These are phyloP conservation scores for Phytophthora ohioensis DNA, from an alignment of 352 stramenopile species.

Conservation along the genomic window DNA sequence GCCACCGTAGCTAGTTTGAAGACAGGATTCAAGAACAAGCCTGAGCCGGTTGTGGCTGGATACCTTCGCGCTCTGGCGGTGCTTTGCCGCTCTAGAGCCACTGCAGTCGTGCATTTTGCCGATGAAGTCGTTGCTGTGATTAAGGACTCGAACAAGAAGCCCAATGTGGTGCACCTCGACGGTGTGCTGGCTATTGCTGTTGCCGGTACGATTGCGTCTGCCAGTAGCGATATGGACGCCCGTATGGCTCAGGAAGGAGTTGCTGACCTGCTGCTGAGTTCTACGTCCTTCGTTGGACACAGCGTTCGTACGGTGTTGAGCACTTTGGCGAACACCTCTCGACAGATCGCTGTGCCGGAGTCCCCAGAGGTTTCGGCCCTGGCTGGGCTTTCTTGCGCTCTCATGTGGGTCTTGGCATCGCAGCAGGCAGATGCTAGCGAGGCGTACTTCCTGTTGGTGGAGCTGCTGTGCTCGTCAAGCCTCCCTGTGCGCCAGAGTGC, in stretches of 20 bases:
- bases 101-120: conserved; percentile 44
- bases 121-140: conserved; percentile 68
- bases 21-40: conserved; percentile 76
- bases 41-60: conserved; percentile 67
- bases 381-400: conserved; percentile 50
- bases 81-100: conserved; percentile 44
- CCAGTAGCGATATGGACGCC: conserved; percentile 67
- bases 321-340: conserved; percentile 34
- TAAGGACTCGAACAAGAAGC: conserved; percentile 81
- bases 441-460: conserved; percentile 67
- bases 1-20: conserved; percentile 56
- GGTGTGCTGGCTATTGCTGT: conserved; percentile 76
- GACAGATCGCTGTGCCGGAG: conserved; percentile 30
- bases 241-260: conserved; percentile 63
- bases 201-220: conserved; percentile 63
- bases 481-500: conserved; percentile 62
- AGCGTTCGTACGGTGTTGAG: conserved; percentile 57
- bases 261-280: conserved; percentile 50
- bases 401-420: conserved; percentile 79
- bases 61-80: conserved; percentile 70
- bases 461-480: conserved; percentile 63
- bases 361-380: conserved; percentile 71
- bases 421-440: conserved; percentile 57
- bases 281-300: conserved; percentile 57
- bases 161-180: conserved; percentile 76